Percentiles rank a stretch among this genome's conserved stretches.
Evolutionary conservation across 306 rosid species (phyloP).

Genomic region (Sindora glabra): DNA sequence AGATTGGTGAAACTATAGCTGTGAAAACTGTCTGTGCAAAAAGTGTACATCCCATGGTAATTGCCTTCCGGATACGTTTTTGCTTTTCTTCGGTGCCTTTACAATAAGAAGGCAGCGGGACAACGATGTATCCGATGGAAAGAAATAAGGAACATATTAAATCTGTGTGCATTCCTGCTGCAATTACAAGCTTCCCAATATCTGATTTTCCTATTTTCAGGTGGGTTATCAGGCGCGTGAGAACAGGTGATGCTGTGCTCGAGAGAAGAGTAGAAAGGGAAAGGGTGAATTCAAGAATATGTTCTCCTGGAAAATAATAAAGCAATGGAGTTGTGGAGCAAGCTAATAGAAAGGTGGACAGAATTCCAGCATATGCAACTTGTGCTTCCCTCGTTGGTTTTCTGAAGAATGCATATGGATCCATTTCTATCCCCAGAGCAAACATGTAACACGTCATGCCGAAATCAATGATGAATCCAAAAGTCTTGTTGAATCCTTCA

Average conservation of each 20-base stretch:
- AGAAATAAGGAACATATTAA: conserved; percentile 52
- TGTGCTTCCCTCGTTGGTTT: conserved; percentile 56
- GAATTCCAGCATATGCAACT: conserved; percentile 63
- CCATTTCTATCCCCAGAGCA: conserved; percentile 89
- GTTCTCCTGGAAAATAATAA: not conserved
- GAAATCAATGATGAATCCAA: conserved; percentile 60
- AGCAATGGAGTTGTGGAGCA: conserved; percentile 36
- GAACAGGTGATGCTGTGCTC: conserved; percentile 76
- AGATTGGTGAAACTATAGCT: conserved; percentile 52
- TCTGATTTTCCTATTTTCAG: conserved; percentile 84
- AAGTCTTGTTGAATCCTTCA: conserved; percentile 25
- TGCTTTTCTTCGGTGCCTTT: fast-evolving
- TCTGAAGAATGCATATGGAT: conserved; percentile 49
- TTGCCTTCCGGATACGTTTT: not conserved
- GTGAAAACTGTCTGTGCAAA: conserved; percentile 40
- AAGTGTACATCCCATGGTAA: conserved; percentile 30
- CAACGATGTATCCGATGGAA: conserved; percentile 48
- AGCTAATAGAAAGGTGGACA: conserved; percentile 48
- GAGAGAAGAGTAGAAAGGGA: conserved; percentile 52
- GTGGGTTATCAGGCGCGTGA: conserved; percentile 61
- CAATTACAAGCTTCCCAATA: conserved; percentile 77
- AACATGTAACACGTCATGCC: conserved; percentile 93
- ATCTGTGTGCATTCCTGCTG: conserved; percentile 85
- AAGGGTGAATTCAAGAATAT: conserved; percentile 32
- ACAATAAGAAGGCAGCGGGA: conserved; percentile 28